A percentile compares a stretch with the other conserved stretches of the same genome.
phyloP scores from a whole-genome alignment of 805 yeast species.

The Myxozyma udenii region DNA sequence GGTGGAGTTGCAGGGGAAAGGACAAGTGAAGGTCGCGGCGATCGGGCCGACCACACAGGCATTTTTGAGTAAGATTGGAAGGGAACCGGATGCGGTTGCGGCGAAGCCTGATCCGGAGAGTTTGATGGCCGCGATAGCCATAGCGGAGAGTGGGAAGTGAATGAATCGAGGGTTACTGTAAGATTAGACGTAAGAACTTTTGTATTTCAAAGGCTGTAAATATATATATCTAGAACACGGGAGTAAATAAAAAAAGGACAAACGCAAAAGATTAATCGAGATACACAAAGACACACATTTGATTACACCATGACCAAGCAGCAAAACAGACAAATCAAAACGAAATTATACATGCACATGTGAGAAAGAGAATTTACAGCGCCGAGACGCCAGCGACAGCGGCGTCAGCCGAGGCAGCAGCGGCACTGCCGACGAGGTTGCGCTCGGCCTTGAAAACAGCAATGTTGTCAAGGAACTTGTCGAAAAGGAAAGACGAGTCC shows the following conservation, averaged over 20 bases:
- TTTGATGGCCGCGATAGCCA: neutral
- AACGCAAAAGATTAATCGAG: too few relatives aligned
- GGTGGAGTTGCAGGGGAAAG: constrained; percentile 9
- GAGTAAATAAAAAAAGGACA: too few relatives aligned
- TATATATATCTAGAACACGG: too few relatives aligned
- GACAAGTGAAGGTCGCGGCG: constrained; percentile 57
- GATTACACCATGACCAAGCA: neutral
- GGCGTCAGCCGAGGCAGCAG: constrained; percentile 7
- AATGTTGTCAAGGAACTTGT: constrained; percentile 76
- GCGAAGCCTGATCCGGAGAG: constrained; percentile 64
- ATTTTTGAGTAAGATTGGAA: constrained; percentile 51
- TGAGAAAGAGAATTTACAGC: constrained; percentile 4
- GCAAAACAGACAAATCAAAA: neutral
- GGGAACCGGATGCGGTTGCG: constrained; percentile 64
- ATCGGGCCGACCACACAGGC: constrained; percentile 89
- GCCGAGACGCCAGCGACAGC: constrained; percentile 15
- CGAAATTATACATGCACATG: neutral
- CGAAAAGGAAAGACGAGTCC: constrained; percentile 87
- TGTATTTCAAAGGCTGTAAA: too few relatives aligned
- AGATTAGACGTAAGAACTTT: too few relatives aligned
- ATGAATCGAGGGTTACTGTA: too few relatives aligned
- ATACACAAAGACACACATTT: too few relatives aligned
- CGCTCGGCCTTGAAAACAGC: constrained; percentile 48
- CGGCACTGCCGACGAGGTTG: neutral
- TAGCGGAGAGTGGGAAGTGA: neutral